phyloP scores from a whole-genome alignment of 1,284 basidiomycete genomes.

The Mycena citricolor region DNA sequence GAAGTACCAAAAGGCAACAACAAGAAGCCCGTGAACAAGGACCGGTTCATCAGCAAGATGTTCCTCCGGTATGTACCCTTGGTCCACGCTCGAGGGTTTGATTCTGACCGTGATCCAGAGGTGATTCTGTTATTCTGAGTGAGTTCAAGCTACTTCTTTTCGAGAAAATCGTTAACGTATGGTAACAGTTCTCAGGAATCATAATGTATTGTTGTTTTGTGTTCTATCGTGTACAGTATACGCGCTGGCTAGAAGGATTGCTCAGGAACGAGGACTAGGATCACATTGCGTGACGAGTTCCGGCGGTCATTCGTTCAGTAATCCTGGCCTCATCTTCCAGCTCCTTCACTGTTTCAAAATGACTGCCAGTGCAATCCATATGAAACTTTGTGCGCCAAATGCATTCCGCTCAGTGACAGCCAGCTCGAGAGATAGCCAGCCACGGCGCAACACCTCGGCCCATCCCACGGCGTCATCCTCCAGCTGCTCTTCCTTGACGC shows the following conservation, averaged over 20 bases:
- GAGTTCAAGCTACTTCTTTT: constrained; percentile 35
- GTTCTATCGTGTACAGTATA: constrained; percentile 10
- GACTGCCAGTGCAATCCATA: constrained; percentile 56
- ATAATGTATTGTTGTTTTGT: constrained; percentile 33
- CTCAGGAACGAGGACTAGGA: no score
- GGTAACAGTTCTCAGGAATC: constrained; percentile 77
- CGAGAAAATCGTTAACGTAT: constrained; percentile 13
- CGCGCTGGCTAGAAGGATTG: no score
- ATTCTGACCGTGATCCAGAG: constrained; percentile 47
- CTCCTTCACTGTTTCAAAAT: constrained; percentile 44
- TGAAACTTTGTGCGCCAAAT: constrained; percentile 62
- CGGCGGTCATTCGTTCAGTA: no score
- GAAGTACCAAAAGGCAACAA: constrained; percentile 97
- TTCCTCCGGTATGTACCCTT: constrained; percentile 67
- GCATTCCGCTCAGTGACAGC: constrained; percentile 34
- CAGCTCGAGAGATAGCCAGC: constrained; percentile 55
- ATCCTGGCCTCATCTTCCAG: constrained; percentile 33
- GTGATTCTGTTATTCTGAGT: constrained; percentile 96
- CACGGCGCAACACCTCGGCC: constrained; percentile 41
- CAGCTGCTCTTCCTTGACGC: constrained; percentile 45
- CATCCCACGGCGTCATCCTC: constrained; percentile 43
- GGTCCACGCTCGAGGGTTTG: constrained; percentile 17
- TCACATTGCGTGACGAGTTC: no score
- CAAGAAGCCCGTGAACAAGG: constrained; percentile 98
- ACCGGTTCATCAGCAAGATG: constrained; percentile 99